A percentile compares a stretch with the other conserved stretches of the same genome.
Evolutionary conservation across 495 filamentous ascomycete species (phyloP).

Genomic region (Hypoxylon fuscum): DNA sequence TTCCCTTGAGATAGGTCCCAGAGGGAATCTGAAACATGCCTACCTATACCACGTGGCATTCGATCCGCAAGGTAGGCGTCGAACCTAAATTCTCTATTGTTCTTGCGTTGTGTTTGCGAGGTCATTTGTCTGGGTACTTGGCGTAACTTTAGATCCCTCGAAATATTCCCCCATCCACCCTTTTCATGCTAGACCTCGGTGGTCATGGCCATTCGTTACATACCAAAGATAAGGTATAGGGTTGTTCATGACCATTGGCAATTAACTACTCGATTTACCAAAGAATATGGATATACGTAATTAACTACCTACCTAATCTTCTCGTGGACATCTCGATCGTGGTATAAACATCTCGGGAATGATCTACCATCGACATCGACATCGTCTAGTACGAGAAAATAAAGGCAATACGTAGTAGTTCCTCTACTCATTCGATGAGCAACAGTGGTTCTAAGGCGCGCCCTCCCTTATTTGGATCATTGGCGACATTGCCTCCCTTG

Average conservation of each 20-base stretch:
- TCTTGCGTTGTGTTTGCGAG: conserved; percentile 19
- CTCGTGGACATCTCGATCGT: background rate
- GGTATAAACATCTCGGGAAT: background rate
- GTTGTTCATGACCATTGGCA: too few species aligned
- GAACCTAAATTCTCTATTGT: conserved; percentile 17
- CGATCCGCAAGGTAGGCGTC: conserved; percentile 1
- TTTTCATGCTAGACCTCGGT: background rate
- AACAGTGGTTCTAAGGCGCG: background rate
- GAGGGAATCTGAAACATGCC: conserved; percentile 12
- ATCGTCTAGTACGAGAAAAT: conserved; percentile 3
- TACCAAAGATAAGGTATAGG: too few species aligned
- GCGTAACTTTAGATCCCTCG: too few species aligned
- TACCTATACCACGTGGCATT: background rate
- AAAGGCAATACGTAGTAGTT: conserved; percentile 6
- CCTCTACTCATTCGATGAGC: too few species aligned
- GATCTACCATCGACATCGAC: background rate
- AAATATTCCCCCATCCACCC: too few species aligned
- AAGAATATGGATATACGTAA: conserved; percentile 1
- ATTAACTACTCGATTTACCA: background rate
- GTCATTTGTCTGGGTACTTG: too few species aligned
- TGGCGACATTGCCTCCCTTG: conserved; percentile 28
- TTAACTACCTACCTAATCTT: background rate
- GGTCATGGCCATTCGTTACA: conserved; percentile 7
- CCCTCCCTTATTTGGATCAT: conserved; percentile 32
- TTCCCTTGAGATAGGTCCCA: conserved; percentile 3